Base-by-base conservation (phyloP, 805 yeast genomes). In the Saccharomycopsis guyanensis region DNA sequence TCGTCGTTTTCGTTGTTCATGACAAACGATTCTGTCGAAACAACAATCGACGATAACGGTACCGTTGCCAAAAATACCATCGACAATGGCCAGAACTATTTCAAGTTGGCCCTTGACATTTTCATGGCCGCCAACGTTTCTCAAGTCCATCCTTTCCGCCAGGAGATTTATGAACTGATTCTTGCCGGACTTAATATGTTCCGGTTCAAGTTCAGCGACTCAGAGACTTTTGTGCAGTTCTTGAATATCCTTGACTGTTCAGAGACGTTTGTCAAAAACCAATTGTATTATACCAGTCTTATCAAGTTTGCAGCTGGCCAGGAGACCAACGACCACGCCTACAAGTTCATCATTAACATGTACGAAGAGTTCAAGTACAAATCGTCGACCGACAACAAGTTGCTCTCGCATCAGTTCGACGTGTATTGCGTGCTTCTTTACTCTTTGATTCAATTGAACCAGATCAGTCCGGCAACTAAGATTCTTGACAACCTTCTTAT, bases 61-160 rank as follows among this genome's bases (percentile, higher is more conserved):
- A n/a, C 15, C 3, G 20, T 43, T 23, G 8, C 20, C 4, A 4
- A n/a, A 13, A 32, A 43, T 3, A 36, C 20, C n/a, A 40, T 49
- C 10, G 50, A 47, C 34, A 40, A 43, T 20, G 54, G 54, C 2
- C 39, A 34, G 16, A 45, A 48, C 33, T 51, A 45, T 38, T 51
- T 49, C 38, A 48, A 39, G 42, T 34, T 51, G 16, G 54, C 49
- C 5, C 20, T 51, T 4, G 54, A 51, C 22, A 48, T 51, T 35
- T 51, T 49, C 22, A 27, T 51, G 44, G 54, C 54, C 19, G 42
- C 50, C 4, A 51, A 51, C 41, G 41, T 24, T 10, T 19, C 40
- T 10, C 36, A 32, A 8, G 22, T 42, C 12, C 54, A 51, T 13
- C 15, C 18, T 5, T 51, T 42, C 22, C 22, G 24, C 24, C 50